Base-by-base conservation (phyloP, 2,329 filamentous ascomycete genomes). In the Simplicillium aogashimaense region DNA sequence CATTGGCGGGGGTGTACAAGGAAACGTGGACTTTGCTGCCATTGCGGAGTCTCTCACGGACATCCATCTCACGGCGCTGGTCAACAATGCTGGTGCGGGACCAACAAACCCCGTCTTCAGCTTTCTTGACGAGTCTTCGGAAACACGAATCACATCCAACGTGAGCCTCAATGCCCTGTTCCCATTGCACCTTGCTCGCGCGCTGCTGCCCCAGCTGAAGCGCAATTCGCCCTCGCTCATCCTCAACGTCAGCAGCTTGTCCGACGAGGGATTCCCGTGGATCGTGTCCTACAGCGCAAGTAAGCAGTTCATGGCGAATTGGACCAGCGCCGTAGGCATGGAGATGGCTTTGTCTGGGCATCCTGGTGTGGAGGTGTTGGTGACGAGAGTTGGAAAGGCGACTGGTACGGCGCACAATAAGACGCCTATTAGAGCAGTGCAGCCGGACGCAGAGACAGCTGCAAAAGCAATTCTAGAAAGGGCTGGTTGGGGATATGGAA, bases 11-110 rank as follows among this genome's bases (percentile, higher is more conserved):
- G 29, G 18, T 14, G 11, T 20, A 28, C 17, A 29, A 33, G 16
- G 11, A 8, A 49, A 55, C 8, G 45, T 51, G 33, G 42, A 47
- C 32, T 48, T 61, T 20, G 38, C 47, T 2, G 43, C 45, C 11
- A 50, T 56, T 39, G 35, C 33, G 11, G 35, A 36, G 3, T 29
- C 41, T 20, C 28, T 45, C 15, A 15, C 17, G 2, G 59, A 56
- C 37, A 50, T 69, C 29, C 53, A 66, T 44, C 54, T 80, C 28
- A 74, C 67, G 1, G 55, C 78, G 2, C 56, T 79, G 17, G 53
- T 79, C 48, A 78, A 78, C 55, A 78, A 78, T 51, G 67, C 73
- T 0, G 74, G 74, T 14, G 69, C 68, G 11, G 53, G 47, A 6
- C 40, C 47, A 3, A 39, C 44, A 10, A 37, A 55, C 40, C 51